phyloP scores from a whole-genome alignment of 1,284 basidiomycete species.

The Phylloporus gajari region DNA sequence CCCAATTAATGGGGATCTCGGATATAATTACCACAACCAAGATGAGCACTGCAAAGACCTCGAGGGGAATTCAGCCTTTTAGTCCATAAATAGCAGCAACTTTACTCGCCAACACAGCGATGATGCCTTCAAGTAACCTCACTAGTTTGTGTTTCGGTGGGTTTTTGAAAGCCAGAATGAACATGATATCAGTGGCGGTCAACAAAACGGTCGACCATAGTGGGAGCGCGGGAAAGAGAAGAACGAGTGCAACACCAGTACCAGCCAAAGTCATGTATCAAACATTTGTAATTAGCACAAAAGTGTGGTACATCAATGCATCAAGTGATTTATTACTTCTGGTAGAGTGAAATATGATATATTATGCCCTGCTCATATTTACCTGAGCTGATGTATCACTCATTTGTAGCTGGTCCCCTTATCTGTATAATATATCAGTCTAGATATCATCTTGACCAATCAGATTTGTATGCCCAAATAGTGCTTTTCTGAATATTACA shows the following conservation, averaged over 20 bases:
- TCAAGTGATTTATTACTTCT: too few species aligned
- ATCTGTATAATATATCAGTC: too few species aligned
- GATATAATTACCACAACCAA: conserved; percentile 87
- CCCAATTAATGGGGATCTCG: conserved; percentile 81
- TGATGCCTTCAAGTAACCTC: conserved; percentile 72
- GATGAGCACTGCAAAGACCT: conserved; percentile 84
- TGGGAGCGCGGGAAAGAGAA: conserved; percentile 77
- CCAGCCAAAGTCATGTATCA: too few species aligned
- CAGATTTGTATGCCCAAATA: too few species aligned
- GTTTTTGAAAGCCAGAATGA: conserved; percentile 65
- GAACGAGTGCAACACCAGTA: conserved; percentile 76
- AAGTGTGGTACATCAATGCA: too few species aligned
- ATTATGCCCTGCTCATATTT: too few species aligned
- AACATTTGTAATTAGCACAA: too few species aligned
- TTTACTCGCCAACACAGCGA: conserved; percentile 64
- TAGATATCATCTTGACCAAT: too few species aligned
- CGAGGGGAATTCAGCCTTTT: conserved; percentile 3
- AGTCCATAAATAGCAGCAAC: neutral
- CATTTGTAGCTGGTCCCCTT: too few species aligned
- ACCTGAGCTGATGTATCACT: too few species aligned
- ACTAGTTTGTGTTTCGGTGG: conserved; percentile 56
- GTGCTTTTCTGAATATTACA: too few species aligned
- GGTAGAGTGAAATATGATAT: too few species aligned
- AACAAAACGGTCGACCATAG: conserved; percentile 75
- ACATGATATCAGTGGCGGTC: conserved; percentile 76